Percentiles rank a stretch among this genome's conserved stretches.
phyloP scores from a whole-genome alignment of 2,329 filamentous ascomycete species.

The Botryotinia globosa region DNA sequence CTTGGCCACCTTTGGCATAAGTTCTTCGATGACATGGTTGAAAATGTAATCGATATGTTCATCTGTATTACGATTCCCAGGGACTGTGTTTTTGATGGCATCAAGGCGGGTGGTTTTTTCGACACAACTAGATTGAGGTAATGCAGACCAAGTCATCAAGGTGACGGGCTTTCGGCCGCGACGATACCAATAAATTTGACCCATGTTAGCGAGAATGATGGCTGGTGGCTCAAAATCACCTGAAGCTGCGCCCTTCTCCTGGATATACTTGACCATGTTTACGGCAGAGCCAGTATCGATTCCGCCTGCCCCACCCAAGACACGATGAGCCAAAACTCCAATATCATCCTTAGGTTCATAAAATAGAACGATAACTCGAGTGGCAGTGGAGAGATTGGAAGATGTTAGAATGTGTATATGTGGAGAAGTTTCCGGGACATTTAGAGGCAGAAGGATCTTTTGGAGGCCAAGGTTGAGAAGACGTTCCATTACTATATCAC shows the following conservation, averaged over 20 bases:
- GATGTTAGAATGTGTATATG: constrained; percentile 69
- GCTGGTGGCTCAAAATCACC: constrained; percentile 45
- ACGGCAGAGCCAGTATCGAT: constrained; percentile 69
- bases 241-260: constrained; percentile 25
- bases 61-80: constrained; percentile 53
- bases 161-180: constrained; percentile 60
- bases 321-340: constrained; percentile 70
- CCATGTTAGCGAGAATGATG: constrained; percentile 74
- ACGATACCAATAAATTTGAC: constrained; percentile 75
- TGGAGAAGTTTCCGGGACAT: constrained; percentile 46
- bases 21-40: constrained; percentile 53
- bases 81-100: constrained; percentile 57
- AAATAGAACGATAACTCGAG: constrained; percentile 70
- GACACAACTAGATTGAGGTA: constrained; percentile 62
- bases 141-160: constrained; percentile 51
- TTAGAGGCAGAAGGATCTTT: constrained; percentile 60
- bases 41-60: constrained; percentile 70
- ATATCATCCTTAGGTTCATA: constrained; percentile 71
- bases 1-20: constrained; percentile 49
- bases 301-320: constrained; percentile 60
- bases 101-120: constrained; percentile 54
- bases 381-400: constrained; percentile 51
- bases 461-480: constrained; percentile 59
- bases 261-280: constrained; percentile 54
- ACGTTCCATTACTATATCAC: constrained; percentile 58